Base-by-base conservation (phyloP, 1,284 basidiomycete species). In the Vanrija humicola region DNA sequence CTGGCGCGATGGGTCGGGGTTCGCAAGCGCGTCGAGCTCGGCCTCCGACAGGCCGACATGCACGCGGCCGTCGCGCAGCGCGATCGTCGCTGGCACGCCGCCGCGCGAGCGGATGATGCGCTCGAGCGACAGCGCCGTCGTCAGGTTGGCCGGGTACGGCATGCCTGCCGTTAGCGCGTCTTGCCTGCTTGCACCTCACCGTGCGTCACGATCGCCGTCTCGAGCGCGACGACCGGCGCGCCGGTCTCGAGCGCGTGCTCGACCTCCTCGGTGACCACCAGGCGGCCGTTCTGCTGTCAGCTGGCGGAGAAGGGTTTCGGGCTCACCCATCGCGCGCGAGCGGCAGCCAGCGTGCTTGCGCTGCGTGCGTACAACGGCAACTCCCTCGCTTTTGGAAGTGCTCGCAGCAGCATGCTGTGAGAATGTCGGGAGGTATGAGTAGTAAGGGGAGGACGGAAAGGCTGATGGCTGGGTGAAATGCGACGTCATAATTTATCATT, bases 181-280 rank as follows among this genome's bases (percentile, higher is more conserved):
- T 2, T 28, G 28, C 6, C 1, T 6, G 8, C n/a, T 6, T 4
- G 34, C 39, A 6, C 45, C 62, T 64, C 52, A 60, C 81, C 95
- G 79, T 97, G 91, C 0, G 94, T 94, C 58, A 96, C 86, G 58
- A 98, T 86, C 1, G 94, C 88, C 1, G 90, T 91, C 64, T 83
- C 82, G 15, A 83, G 73, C 0, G 81, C 81, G 3, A 83, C 78
- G 26, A 82, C 62, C 0, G 80, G 77, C 7, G 57, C 46, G 0
- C 65, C 76, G 46, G 79, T 75, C 15, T 80, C 78, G 28, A 94
- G 79, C 2, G 90, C 90, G 62, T 90, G 82, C 63, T 86, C 79
- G 28, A 90, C 86, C 73, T 94, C 90, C 14, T 87, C 66, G 0
- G 68, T 58, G 16, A 79, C 47, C 7, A 67, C 64, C 4, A 77